Percentiles rank a stretch among this genome's conserved stretches.
Conservation (phyloP, 2,329 filamentous ascomycete genomes). For the Tolypocladium paradoxum region DNA sequence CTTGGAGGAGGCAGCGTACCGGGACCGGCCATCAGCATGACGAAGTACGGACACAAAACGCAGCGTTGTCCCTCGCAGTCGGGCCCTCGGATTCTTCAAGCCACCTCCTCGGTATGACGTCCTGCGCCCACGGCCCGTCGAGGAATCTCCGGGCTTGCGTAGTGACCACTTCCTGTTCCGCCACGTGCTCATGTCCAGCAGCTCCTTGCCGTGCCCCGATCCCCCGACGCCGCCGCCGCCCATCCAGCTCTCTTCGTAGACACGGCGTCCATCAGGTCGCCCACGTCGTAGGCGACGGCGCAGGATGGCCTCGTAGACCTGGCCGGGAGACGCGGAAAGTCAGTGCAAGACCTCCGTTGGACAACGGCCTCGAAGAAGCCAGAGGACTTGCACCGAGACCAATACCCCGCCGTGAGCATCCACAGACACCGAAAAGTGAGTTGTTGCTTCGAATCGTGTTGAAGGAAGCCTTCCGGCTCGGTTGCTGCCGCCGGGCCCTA, state of each 20-base stretch:
- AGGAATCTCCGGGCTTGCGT: background rate
- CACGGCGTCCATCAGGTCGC: constrained; percentile 2
- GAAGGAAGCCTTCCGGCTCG: background rate
- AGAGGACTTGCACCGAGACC: too few relatives aligned
- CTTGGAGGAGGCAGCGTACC: too few relatives aligned
- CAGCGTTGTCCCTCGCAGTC: background rate
- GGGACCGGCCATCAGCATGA: too few relatives aligned
- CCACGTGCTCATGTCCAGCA: background rate
- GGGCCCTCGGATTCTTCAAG: background rate
- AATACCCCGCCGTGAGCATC: background rate
- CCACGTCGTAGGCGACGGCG: constrained; percentile 2
- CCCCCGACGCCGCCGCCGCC: constrained; percentile 1
- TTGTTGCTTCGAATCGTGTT: background rate
- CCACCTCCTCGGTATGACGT: background rate
- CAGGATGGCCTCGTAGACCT: too few relatives aligned
- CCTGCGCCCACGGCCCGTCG: background rate
- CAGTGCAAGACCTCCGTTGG: too few relatives aligned
- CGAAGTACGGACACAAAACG: too few relatives aligned
- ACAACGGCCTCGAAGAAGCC: too few relatives aligned
- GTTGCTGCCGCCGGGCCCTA: background rate
- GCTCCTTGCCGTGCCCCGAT: background rate
- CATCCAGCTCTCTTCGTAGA: constrained; percentile 4
- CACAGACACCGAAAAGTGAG: background rate
- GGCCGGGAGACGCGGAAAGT: too few relatives aligned
- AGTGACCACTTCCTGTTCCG: background rate